Percentiles rank a stretch among this genome's conserved stretches.
Evolutionary conservation across 805 yeast species (phyloP).

Genomic region (Vanderwaltozyma tropicalis): DNA sequence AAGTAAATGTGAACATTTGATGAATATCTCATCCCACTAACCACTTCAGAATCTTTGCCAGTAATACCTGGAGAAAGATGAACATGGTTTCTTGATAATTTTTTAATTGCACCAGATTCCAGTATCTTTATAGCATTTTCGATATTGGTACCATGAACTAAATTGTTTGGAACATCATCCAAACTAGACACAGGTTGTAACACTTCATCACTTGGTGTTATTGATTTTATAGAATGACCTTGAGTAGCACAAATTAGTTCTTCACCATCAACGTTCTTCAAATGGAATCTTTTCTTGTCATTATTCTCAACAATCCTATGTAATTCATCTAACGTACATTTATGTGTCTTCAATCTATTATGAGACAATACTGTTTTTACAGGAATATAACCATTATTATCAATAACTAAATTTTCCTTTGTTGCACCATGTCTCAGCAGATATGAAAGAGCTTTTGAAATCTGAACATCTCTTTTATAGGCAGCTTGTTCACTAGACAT

Average conservation of each 20-base stretch:
- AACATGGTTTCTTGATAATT: conserved; percentile 73
- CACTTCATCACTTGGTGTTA: conserved; percentile 34
- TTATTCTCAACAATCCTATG: conserved; percentile 50
- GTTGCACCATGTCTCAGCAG: conserved; percentile 80
- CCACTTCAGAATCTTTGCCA: conserved; percentile 33
- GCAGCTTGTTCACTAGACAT: neutral
- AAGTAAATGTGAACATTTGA: conserved; percentile 50
- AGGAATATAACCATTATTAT: conserved; percentile 53
- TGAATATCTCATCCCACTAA: conserved; percentile 65
- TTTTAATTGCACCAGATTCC: conserved; percentile 45
- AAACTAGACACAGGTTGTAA: conserved; percentile 29
- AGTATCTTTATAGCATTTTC: conserved; percentile 39
- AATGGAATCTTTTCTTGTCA: conserved; percentile 59
- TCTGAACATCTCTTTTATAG: conserved; percentile 36
- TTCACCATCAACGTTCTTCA: conserved; percentile 28
- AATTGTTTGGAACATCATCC: conserved; percentile 37
- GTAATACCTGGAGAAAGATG: conserved; percentile 66
- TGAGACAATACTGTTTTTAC: conserved; percentile 45
- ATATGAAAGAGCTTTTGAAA: conserved; percentile 68
- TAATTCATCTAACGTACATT: conserved; percentile 49
- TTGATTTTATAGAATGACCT: conserved; percentile 63
- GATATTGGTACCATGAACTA: conserved; percentile 74
- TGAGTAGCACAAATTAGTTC: conserved; percentile 73
- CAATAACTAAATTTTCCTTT: conserved; percentile 55
- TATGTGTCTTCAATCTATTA: conserved; percentile 45